These are phyloP conservation scores for Epithemia pelagica DNA, from an alignment of 108 stramenopile genomes.

Conservation along the genomic window DNA sequence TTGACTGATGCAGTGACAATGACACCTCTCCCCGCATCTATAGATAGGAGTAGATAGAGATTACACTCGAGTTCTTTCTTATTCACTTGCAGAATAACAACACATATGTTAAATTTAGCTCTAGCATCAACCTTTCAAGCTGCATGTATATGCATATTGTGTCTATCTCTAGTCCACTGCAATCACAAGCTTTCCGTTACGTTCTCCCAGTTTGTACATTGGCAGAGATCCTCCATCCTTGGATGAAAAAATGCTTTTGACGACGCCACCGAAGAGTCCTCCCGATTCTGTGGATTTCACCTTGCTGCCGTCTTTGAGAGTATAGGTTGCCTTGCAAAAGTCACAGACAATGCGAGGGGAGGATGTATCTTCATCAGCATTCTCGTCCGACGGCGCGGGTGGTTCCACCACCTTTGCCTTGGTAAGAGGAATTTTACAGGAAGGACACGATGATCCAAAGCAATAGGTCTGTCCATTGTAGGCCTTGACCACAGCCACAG, in stretches of 20 bases:
- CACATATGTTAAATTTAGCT: no score
- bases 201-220: constrained; percentile 64
- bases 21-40: no score
- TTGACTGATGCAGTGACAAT: no score
- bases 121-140: no score
- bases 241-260: constrained; percentile 40
- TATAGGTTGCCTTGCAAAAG: constrained; percentile 71
- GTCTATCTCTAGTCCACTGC: constrained; percentile 5
- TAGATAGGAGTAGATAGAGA: no score
- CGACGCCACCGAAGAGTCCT: constrained; percentile 48
- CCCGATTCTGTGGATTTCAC: constrained; percentile 21
- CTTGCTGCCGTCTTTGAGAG: constrained; percentile 50
- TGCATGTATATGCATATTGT: no score
- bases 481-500: constrained; percentile 54
- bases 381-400: background rate
- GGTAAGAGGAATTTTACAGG: constrained; percentile 68
- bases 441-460: constrained; percentile 45
- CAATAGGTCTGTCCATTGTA: constrained; percentile 54
- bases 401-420: constrained; percentile 54
- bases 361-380: background rate
- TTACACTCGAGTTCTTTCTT: no score
- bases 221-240: constrained; percentile 29
- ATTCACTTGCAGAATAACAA: no score
- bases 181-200: constrained; percentile 53
- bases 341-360: constrained; percentile 27